These are phyloP conservation scores for Boletus sp. DNA, from an alignment of 768 basidiomycete species.

Conservation along the genomic window DNA sequence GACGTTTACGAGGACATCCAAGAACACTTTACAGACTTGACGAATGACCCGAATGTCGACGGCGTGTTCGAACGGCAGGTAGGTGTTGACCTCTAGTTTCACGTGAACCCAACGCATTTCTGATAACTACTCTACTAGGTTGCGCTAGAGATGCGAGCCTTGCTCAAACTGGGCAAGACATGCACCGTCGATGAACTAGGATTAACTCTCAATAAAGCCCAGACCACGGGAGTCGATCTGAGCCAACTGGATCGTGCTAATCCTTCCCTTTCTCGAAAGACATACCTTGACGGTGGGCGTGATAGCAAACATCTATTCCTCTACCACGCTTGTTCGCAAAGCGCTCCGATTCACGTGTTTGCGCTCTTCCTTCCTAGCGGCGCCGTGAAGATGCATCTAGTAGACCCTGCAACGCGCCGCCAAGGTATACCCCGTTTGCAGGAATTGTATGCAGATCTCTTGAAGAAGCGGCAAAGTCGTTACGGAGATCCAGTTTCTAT, in stretches of 20 bases:
- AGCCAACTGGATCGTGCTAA: slow-evolving; percentile 69
- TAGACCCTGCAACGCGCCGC: slow-evolving; percentile 86
- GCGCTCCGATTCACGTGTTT: slow-evolving; percentile 79
- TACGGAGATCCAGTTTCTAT: slow-evolving; percentile 49
- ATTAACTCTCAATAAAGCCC: slow-evolving; percentile 78
- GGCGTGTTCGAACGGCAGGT: slow-evolving; percentile 95
- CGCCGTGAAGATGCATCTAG: slow-evolving; percentile 74
- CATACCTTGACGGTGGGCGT: slow-evolving; percentile 73
- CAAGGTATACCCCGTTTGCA: slow-evolving; percentile 79
- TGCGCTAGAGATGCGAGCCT: slow-evolving; percentile 75
- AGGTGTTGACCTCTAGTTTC: slow-evolving; percentile 10
- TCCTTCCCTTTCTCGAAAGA: slow-evolving; percentile 54
- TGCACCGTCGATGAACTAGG: slow-evolving; percentile 66
- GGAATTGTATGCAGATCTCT: slow-evolving; percentile 66
- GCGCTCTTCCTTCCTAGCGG: slow-evolving; percentile 79
- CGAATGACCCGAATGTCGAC: slow-evolving; percentile 92
- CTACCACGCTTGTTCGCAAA: slow-evolving; percentile 80
- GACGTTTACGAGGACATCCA: slow-evolving; percentile 80
- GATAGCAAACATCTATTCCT: slow-evolving; percentile 80
- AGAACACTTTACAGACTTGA: slow-evolving; percentile 89
- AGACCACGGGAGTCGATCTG: slow-evolving; percentile 80
- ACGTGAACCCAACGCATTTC: not conserved
- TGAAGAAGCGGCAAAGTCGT: slow-evolving; percentile 46
- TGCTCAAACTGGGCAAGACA: slow-evolving; percentile 82
- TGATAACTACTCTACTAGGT: slow-evolving; percentile 46